Conservation (phyloP, 2,329 filamentous ascomycete species). For the Blastomyces percursus region DNA sequence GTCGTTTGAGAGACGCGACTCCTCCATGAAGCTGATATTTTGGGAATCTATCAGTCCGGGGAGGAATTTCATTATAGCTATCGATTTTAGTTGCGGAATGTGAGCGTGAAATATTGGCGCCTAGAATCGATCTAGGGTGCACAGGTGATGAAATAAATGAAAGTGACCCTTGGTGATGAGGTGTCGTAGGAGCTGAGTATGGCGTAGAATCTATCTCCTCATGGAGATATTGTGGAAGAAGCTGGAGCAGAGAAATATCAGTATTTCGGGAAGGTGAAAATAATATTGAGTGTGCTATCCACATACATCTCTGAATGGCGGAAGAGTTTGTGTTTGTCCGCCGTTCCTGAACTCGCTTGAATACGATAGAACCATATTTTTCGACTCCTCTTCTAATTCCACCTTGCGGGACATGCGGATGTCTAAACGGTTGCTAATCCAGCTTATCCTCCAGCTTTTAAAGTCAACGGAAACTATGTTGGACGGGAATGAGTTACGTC, state of each 20-base stretch:
- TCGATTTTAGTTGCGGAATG: constrained; percentile 18
- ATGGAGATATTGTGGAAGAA: constrained; percentile 32
- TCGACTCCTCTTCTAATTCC: constrained; percentile 22
- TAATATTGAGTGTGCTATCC: not conserved
- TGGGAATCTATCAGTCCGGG: not conserved
- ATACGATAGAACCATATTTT: constrained; percentile 31
- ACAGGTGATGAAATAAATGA: constrained; percentile 18
- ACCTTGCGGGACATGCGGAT: constrained; percentile 27
- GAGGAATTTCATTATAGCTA: constrained; percentile 18
- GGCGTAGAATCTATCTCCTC: constrained; percentile 33
- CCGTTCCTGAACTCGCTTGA: constrained; percentile 22
- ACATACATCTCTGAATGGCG: constrained; percentile 31
- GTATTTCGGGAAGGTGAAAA: not conserved
- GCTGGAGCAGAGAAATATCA: constrained; percentile 15
- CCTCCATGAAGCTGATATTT: not conserved
- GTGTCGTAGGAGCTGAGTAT: constrained; percentile 21
- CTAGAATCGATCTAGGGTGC: constrained; percentile 23
- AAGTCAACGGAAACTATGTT: constrained; percentile 2
- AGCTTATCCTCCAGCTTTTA: constrained; percentile 7
- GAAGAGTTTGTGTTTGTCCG: constrained; percentile 26
- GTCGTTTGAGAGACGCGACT: not conserved
- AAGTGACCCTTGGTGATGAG: constrained; percentile 22
- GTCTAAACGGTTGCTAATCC: constrained; percentile 4
- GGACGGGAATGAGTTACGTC: constrained; percentile 1
- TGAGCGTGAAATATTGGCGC: constrained; percentile 14